Percentiles rank a stretch among this genome's conserved stretches.
These are phyloP conservation scores for Arabidopsis suecica DNA, from an alignment of 345 rosid genomes.

Conservation along the genomic window DNA sequence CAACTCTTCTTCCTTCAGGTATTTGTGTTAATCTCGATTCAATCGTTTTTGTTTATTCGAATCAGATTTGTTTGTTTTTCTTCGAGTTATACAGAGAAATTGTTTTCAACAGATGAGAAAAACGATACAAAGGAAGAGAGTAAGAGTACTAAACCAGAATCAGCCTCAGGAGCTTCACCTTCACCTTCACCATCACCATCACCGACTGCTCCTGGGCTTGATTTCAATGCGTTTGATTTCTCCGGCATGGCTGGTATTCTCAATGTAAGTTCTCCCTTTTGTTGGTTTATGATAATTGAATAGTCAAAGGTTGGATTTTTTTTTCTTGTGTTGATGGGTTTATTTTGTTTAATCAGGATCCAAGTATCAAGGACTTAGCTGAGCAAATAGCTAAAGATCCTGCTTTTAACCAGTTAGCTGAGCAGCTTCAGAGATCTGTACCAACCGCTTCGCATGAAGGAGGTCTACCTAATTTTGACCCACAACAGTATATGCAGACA, in stretches of 20 bases:
- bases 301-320: background rate
- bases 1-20: conserved; percentile 55
- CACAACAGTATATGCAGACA: conserved; percentile 74
- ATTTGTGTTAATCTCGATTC: conserved; percentile 21
- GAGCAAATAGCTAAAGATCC: conserved; percentile 97
- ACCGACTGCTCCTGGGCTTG: conserved; percentile 47
- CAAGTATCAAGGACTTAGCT: conserved; percentile 87
- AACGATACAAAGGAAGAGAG: conserved; percentile 50
- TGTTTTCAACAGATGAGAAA: conserved; percentile 58
- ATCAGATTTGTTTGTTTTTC: conserved; percentile 4
- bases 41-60: too few species aligned
- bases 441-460: conserved; percentile 64
- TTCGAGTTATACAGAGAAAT: background rate
- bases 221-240: conserved; percentile 83
- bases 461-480: conserved; percentile 68
- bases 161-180: conserved; percentile 47
- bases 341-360: conserved; percentile 61
- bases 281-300: background rate
- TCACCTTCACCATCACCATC: conserved; percentile 51
- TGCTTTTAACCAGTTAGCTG: conserved; percentile 93
- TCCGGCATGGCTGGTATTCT: conserved; percentile 84
- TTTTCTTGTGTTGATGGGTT: background rate
- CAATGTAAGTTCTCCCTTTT: conserved; percentile 55
- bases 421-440: conserved; percentile 86
- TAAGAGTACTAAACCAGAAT: conserved; percentile 37